Evolutionary conservation across 2,329 filamentous ascomycete genomes (phyloP), one percentile per base, ranked within the genome.

Genomic region (Incumbomyces lentus): DNA sequence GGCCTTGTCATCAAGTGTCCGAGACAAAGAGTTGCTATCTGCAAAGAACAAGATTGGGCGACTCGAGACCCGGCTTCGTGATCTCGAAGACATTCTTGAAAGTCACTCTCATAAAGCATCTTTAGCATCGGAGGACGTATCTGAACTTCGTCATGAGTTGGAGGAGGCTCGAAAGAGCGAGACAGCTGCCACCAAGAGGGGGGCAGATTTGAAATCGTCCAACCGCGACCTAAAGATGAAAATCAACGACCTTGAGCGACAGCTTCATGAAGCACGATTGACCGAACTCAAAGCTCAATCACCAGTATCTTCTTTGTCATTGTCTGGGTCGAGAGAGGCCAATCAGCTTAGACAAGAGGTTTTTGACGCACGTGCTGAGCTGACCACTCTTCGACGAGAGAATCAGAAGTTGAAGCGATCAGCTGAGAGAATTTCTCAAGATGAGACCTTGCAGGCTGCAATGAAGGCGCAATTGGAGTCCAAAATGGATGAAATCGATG

Each of bases 81-180:
- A 74, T 38, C 62, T 76, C 2, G 72, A 75, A 53, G 56, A 56
- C 31, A 70, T 75, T 44, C 64, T 83, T 16, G 68, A 75, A 37
- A 73, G 78, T 45, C 74, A 75, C 52, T 71, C 78, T 47, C 62
- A 57, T 14, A 58, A 56, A 33, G 58, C 66, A 22, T 62, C 61
- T 10, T 59, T 58, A 11, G 57, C 60, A 16, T 54, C 59, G 40
- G 61, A 60, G 10, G 79, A 84, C 51, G 55, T 84, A 14, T 78
- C 76, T 8, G 60, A 76, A 18, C 67, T 86, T 34, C 78, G 78
- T 18, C 75, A 75, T 35, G 80, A 82, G 56, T 68, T 87, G 6
- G 71, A 76, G 1, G 72, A 73, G 29, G 75, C 81, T 3, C 74
- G 81, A n/a, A 74, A 79, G 57, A 82, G 78, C 53, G 82, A 86